A percentile compares a stretch with the other conserved stretches of the same genome.
These are phyloP conservation scores for Suillus spraguei DNA, from an alignment of 768 basidiomycete species.

Conservation along the genomic window DNA sequence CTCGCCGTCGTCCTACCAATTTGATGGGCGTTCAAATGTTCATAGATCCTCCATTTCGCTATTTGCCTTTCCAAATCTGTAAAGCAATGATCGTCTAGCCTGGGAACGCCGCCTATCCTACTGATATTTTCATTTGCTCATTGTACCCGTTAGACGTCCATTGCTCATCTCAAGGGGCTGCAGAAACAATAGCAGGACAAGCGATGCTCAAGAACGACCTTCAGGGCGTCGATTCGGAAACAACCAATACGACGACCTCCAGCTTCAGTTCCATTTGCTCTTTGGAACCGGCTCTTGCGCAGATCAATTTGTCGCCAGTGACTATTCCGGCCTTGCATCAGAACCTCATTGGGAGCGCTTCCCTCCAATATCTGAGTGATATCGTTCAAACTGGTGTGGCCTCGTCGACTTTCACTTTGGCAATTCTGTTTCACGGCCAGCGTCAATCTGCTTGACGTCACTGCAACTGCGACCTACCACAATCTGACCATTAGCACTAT, in stretches of 20 bases:
- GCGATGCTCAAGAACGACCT: conserved; percentile 65
- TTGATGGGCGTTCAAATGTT: conserved; percentile 39
- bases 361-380: conserved; percentile 61
- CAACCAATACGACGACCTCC: conserved; percentile 55
- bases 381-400: conserved; percentile 65
- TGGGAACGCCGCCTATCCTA: conserved; percentile 57
- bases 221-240: conserved; percentile 58
- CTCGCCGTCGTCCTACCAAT: conserved; percentile 44
- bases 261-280: conserved; percentile 62
- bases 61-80: not conserved
- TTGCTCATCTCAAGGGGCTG: conserved; percentile 58
- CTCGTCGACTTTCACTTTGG: conserved; percentile 53
- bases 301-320: conserved; percentile 61
- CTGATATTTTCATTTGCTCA: conserved; percentile 37
- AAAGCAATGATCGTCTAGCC: conserved; percentile 62
- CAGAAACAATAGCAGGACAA: conserved; percentile 51
- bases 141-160: conserved; percentile 48
- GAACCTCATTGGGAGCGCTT: conserved; percentile 58
- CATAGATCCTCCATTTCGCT: not conserved
- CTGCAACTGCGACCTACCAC: conserved; percentile 56
- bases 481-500: conserved; percentile 61
- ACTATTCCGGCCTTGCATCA: conserved; percentile 65
- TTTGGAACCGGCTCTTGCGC: conserved; percentile 59
- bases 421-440: conserved; percentile 75
- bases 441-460: conserved; percentile 61